These are phyloP conservation scores for Medicago arabica DNA, from an alignment of 306 rosid species.

Conservation along the genomic window DNA sequence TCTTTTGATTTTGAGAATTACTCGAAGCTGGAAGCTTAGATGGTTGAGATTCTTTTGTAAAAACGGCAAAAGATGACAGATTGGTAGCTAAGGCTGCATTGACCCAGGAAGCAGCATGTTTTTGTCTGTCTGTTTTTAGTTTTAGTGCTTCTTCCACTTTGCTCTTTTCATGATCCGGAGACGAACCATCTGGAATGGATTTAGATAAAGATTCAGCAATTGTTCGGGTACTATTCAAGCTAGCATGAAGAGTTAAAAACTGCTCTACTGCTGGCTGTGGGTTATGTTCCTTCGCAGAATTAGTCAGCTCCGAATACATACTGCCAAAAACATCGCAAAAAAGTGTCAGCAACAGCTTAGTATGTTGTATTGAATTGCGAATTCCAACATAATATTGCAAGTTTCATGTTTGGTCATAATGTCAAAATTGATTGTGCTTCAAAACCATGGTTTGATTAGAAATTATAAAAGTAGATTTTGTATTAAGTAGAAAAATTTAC, in stretches of 20 bases:
- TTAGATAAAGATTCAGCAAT: constrained; percentile 74
- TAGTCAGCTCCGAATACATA: constrained; percentile 71
- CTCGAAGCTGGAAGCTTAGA: constrained; percentile 55
- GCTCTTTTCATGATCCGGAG: constrained; percentile 67
- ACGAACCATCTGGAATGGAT: constrained; percentile 56
- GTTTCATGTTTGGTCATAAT: constrained; percentile 1
- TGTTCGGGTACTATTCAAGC: constrained; percentile 60
- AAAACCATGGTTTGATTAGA: neutral
- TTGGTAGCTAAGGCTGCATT: constrained; percentile 84
- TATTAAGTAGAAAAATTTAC: neutral
- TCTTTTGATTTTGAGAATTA: constrained; percentile 70
- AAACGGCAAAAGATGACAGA: constrained; percentile 75
- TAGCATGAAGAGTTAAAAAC: constrained; percentile 79
- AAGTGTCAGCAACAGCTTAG: constrained; percentile 43
- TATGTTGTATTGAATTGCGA: constrained; percentile 22
- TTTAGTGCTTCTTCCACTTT: constrained; percentile 69
- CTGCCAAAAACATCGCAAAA: constrained; percentile 58
- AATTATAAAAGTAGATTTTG: neutral
- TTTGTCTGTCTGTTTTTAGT: constrained; percentile 64
- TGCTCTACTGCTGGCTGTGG: constrained; percentile 95
- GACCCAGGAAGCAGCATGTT: constrained; percentile 81
- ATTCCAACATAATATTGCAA: constrained; percentile 10
- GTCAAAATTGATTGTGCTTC: neutral
- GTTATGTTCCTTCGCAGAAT: constrained; percentile 82
- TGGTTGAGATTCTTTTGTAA: constrained; percentile 58